Percentiles rank a stretch among this genome's conserved stretches.
Evolutionary conservation across 2,329 filamentous ascomycete species (phyloP).

Genomic region (Plenodomus tracheiphilus): DNA sequence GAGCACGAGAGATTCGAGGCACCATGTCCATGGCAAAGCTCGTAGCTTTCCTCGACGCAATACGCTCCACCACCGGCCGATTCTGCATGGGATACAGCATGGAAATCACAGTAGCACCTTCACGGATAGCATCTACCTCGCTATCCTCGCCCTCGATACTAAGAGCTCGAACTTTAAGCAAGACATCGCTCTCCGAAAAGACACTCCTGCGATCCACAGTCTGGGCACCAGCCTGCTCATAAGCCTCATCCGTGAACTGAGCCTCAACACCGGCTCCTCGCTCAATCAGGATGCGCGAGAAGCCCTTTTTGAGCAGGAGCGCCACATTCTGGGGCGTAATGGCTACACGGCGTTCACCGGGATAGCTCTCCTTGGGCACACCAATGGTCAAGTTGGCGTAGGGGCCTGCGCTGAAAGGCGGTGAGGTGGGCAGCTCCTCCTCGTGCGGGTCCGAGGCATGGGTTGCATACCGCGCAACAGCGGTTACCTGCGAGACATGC

Average conservation of each 20-base stretch:
- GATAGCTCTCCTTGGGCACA: constrained; percentile 76
- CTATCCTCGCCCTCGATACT: constrained; percentile 60
- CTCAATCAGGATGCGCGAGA: constrained; percentile 75
- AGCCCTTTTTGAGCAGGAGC: constrained; percentile 83
- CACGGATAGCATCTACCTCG: constrained; percentile 69
- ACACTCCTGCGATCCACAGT: constrained; percentile 70
- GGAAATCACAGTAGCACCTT: constrained; percentile 75
- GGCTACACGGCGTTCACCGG: constrained; percentile 79
- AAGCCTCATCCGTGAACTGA: constrained; percentile 76
- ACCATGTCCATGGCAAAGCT: constrained; percentile 93
- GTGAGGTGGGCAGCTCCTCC: constrained; percentile 40
- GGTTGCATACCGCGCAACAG: constrained; percentile 37
- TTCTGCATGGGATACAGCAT: constrained; percentile 85
- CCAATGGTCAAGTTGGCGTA: constrained; percentile 76
- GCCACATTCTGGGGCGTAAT: constrained; percentile 83
- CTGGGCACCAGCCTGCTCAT: constrained; percentile 76
- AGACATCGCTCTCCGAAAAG: constrained; percentile 75
- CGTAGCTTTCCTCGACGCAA: constrained; percentile 72
- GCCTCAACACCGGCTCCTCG: constrained; percentile 77
- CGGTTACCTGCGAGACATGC: constrained; percentile 28
- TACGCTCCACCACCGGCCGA: constrained; percentile 70
- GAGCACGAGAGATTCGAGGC: constrained; percentile 83
- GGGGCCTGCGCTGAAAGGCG: constrained; percentile 52
- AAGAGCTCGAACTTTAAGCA: constrained; percentile 82
- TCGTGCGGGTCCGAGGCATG: constrained; percentile 39